Conservation (phyloP, 2,329 filamentous ascomycete genomes). For the Aspergillus luchuensis region DNA sequence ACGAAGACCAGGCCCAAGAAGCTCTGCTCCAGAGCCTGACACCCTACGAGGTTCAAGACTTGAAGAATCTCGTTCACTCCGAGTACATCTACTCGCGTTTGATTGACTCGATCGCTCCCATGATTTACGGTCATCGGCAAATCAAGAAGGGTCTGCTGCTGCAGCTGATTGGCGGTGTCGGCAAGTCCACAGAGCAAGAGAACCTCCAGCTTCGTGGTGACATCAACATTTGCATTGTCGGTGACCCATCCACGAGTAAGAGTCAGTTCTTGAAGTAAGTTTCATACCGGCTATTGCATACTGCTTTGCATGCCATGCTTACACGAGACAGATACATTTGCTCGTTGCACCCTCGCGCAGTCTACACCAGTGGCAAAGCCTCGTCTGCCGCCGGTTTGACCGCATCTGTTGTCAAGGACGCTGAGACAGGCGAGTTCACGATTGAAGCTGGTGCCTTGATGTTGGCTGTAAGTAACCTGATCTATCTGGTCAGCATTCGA, state of each 20-base stretch:
- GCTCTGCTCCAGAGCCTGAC: constrained; percentile 85
- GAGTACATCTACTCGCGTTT: constrained; percentile 93
- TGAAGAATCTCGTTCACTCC: constrained; percentile 90
- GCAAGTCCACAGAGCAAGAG: constrained; percentile 80
- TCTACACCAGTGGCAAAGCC: constrained; percentile 97
- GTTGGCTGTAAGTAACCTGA: constrained; percentile 65
- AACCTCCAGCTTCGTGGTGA: constrained; percentile 95
- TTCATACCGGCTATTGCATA: no score
- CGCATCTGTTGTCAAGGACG: constrained; percentile 94
- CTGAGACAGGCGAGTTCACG: constrained; percentile 97
- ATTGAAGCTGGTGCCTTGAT: constrained; percentile 98
- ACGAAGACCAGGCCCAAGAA: constrained; percentile 83
- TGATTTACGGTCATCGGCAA: constrained; percentile 95
- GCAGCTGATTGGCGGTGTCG: constrained; percentile 93
- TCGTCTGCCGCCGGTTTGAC: constrained; percentile 97
- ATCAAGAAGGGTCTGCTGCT: constrained; percentile 96
- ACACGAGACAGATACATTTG: constrained; percentile 72
- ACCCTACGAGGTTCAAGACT: constrained; percentile 82
- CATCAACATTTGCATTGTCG: constrained; percentile 98
- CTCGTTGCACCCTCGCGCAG: constrained; percentile 91
- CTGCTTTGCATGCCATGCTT: neutral
- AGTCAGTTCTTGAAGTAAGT: constrained; percentile 87
- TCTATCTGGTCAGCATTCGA: neutral
- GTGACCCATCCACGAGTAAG: constrained; percentile 94
- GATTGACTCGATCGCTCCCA: constrained; percentile 91